phyloP scores from a whole-genome alignment of 2,329 filamentous ascomycete species.

The Claviceps purpurea region DNA sequence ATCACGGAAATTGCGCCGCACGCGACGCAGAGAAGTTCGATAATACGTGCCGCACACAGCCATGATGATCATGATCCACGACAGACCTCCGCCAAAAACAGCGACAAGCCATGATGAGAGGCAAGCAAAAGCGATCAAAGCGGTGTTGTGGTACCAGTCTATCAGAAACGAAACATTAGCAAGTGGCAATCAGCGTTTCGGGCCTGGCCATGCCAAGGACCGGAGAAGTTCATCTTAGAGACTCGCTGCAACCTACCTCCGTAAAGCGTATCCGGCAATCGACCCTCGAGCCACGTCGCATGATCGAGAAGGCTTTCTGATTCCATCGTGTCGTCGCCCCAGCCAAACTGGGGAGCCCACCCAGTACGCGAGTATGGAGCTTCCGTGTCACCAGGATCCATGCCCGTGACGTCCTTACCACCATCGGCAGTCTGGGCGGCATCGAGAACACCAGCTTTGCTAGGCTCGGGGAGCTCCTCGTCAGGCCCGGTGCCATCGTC shows the following conservation, averaged over 20 bases:
- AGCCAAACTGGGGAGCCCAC: constrained; percentile 80
- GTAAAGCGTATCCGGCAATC: constrained; percentile 78
- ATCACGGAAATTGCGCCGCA: constrained; percentile 90
- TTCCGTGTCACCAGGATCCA: constrained; percentile 39
- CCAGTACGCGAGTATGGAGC: constrained; percentile 45
- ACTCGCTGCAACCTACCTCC: constrained; percentile 47
- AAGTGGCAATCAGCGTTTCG: background rate
- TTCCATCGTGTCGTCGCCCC: constrained; percentile 40
- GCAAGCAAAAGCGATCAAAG: constrained; percentile 86
- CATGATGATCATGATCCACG: constrained; percentile 90
- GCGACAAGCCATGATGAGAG: constrained; percentile 83
- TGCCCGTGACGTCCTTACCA: constrained; percentile 34
- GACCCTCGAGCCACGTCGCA: constrained; percentile 72
- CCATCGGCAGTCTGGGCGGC: constrained; percentile 35
- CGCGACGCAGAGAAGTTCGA: constrained; percentile 82
- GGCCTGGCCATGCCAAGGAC: background rate
- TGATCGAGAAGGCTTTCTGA: constrained; percentile 69
- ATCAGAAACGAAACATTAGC: background rate
- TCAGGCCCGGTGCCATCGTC: constrained; percentile 55
- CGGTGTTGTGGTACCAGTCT: constrained; percentile 98
- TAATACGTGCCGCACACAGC: constrained; percentile 89
- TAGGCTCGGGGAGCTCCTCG: constrained; percentile 66
- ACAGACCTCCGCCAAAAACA: constrained; percentile 77
- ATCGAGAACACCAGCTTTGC: constrained; percentile 54
- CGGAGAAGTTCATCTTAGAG: background rate